Conservation (phyloP, 1,284 basidiomycete genomes). For the Mycena sp. region DNA sequence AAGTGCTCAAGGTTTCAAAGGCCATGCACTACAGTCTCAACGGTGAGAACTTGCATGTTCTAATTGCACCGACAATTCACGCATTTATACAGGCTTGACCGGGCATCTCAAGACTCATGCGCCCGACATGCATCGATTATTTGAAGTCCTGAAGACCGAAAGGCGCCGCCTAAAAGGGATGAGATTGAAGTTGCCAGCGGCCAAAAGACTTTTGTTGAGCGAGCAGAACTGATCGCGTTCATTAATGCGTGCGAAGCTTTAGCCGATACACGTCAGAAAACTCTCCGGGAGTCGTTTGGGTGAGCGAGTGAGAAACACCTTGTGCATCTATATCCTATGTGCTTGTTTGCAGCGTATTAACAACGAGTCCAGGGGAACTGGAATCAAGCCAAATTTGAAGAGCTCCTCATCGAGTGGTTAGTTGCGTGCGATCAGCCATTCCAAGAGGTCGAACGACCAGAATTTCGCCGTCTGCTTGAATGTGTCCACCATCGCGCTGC, state of each 20-base stretch:
- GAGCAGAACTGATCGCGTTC: background rate
- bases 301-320: background rate
- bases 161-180: background rate
- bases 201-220: background rate
- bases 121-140: background rate
- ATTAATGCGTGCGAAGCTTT: background rate
- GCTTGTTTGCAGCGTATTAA: background rate
- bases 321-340: background rate
- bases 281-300: background rate
- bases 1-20: background rate
- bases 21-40: too few species aligned
- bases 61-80: background rate
- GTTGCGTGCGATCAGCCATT: too few species aligned
- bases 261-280: background rate
- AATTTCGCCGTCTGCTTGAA: too few species aligned
- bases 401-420: too few species aligned
- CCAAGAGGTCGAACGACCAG: too few species aligned
- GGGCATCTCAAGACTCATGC: background rate
- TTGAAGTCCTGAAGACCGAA: background rate
- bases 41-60: background rate
- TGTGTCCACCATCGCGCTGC: background rate
- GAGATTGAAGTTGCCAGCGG: slow-evolving; percentile 5
- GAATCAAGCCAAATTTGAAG: slow-evolving; percentile 17
- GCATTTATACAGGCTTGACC: background rate
- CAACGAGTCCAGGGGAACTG: background rate